Base-by-base conservation (phyloP, 106 monocot species). In the Phalaenopsis aphrodite region DNA sequence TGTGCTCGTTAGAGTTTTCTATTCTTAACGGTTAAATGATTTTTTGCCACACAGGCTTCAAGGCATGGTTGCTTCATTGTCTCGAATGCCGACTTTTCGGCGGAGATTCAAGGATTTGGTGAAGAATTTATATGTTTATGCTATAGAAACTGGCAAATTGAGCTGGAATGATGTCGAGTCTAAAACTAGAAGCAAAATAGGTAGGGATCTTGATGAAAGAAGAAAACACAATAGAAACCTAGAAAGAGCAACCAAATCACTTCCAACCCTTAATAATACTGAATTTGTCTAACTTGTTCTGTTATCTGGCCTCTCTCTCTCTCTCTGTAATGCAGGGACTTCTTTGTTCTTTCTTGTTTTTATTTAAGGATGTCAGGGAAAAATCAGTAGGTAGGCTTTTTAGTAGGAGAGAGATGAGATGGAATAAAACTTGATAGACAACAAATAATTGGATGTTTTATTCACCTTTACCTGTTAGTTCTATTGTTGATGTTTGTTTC, bases 71-170 rank as follows among this genome's bases (percentile, higher is more conserved):
- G 84, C 80, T 55, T 86, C 84, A 39, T 80, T 88, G 84, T 84
- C 91, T 1, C 24, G 88, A 38, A 41, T 88, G 23, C 91, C 91
- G 4, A 85, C 83, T 57, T 91, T 91, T 66, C 67, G 88, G 18
- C 72, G 91, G 37, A 69, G 88, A 0, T 91, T 91, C 78, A 83
- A 15, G 30, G 81, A 75, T 79, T 57, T 91, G 72, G 82, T 88
- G 18, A 91, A 91, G 82, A 17, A 86, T 30, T 81, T 91, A 75
- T 88, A 84, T 81, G 42, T 82, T 24, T 84, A 88, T 14, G 84
- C 83, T 64, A 41, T 86, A 45, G 68, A 84, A 77, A 56, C 56
- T 24, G 84, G 84, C 45, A 74, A 57, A 10, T 61, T 76, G 17
- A 78, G 19, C 57, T 45, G 39, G 36, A 4, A 42, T 64, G 85